Evolutionary conservation across 257 asterid species (phyloP), one percentile per base, ranked within the genome.

Genomic region (Nicotiana paniculata): DNA sequence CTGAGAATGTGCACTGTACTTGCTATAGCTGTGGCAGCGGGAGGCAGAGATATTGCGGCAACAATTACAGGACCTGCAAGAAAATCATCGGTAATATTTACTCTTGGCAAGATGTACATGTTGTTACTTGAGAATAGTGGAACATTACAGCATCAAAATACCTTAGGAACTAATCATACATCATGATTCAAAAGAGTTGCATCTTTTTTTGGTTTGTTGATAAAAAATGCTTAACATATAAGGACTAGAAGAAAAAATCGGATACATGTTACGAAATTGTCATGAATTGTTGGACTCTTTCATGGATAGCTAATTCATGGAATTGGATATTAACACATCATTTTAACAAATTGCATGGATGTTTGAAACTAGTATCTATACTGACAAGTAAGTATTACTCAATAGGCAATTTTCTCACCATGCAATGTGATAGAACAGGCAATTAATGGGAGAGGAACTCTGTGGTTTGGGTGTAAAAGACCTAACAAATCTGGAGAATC

Each of bases 391-490:
- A 24, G 37, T 74, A 26, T 26, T 74, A 48, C 28, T 53, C 65
- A 55, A 9, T 77, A 13, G 70, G 51, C 16, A 37, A 18, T 69
- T 53, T 69, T 69, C 77, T 69, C 77, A 69, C 17, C 77, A n/a
- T 69, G 24, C 24, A 21, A 21, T 21, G 55, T 69, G 32, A 82
- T 37, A 57, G 83, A 81, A 61, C 93, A 95, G 97, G 91, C 89
- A 90, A 86, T 28, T 95, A 84, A 87, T 93, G 96, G 98, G 98
- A 64, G 97, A 95, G 89, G 92, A 90, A 84, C 89, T 95, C 0
- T 79, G 81, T 83, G 97, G 97, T 5, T 74, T 95, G 92, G 87
- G 87, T 81, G 87, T 90, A 39, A 88, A 88, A 70, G 97, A 95
- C 70, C 87, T 93, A 21, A 96, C 91, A 33, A 89, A 84, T 80